Conservation (phyloP, 2,329 filamentous ascomycete genomes). For the Talaromyces sp. region DNA sequence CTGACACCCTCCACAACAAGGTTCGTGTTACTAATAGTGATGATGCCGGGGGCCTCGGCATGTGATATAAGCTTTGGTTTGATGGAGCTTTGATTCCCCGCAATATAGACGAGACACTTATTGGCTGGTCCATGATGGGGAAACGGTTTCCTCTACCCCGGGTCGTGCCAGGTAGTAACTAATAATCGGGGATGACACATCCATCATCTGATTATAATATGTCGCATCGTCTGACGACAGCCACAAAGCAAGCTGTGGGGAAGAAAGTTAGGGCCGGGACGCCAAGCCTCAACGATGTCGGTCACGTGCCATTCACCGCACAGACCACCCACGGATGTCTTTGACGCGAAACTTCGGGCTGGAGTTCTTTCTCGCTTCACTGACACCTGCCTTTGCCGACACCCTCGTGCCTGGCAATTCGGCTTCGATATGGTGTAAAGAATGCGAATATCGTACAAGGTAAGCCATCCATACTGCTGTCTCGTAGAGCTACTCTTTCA, state of each 20-base stretch:
- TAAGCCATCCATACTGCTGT: conserved; percentile 1
- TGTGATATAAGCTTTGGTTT: conserved; percentile 4
- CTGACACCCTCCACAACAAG: background rate
- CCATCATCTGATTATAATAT: background rate
- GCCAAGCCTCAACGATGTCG: background rate
- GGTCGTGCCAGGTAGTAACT: background rate
- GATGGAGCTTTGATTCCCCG: background rate
- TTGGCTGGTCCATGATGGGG: background rate
- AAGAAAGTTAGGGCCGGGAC: background rate
- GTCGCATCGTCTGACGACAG: background rate
- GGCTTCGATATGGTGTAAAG: conserved; percentile 10
- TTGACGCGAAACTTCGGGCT: background rate
- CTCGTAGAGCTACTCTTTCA: background rate
- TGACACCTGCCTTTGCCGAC: background rate
- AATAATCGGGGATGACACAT: background rate
- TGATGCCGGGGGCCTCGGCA: conserved; percentile 4
- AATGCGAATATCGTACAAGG: conserved; percentile 12
- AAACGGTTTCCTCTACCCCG: background rate
- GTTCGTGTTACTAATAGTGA: background rate
- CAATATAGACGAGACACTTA: background rate
- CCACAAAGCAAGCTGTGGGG: background rate
- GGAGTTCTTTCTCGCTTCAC: background rate
- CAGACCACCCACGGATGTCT: background rate
- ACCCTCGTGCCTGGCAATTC: conserved; percentile 7
- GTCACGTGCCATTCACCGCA: background rate